Base-by-base conservation (phyloP, 2,329 filamentous ascomycete species). In the Aspergillus persii region DNA sequence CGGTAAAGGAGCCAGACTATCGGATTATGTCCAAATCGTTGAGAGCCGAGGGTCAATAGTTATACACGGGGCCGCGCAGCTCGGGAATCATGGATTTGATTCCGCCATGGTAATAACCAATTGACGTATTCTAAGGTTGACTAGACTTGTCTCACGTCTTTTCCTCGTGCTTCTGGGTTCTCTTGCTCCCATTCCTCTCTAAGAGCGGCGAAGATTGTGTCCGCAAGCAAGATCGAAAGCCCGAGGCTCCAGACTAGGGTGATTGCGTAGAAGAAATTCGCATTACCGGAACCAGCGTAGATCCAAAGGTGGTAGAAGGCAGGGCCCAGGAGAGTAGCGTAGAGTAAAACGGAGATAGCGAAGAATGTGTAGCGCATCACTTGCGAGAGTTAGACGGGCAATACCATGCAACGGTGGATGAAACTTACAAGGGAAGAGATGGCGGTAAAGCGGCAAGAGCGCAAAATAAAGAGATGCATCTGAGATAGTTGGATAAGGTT, bases 211-310 rank as follows among this genome's bases (percentile, higher is more conserved):
- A 96, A 98, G 2, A 96, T 82, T 55, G 92, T 83, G 73, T 99
- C 95, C 9, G 91, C 92, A 6, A 98, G 85, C 31, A 99, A 79
- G 62, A 99, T 82, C 41, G 92, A 93, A 66, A 96, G 83, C 0
- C 92, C 95, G 27, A 99, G 76, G 71, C 92, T 96, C 95, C 95
- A 99, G 0, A 99, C 95, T n/a, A 99, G 80, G 0, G 95, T 99
- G 69, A 99, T 98, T 65, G 95, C 95, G 73, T 99, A 99, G 79
- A 99, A 99, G 79, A 99, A 99, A 74, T 99, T 99, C 60, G 95
- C 95, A 70, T 99, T 99, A 30, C 95, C 95, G 58, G 92, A 96
- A 53, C 95, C 95, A 2, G 95, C 95, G 71, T 98, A 99, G 59
- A 99, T 94, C 95, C 95, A 99, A 4, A 99, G 81, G 72, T 99